Evolutionary conservation across 225 moss, liverwort and hornwort genomes (phyloP), one percentile per base, ranked within the genome.

Genomic region (Physcomitrium patens): DNA sequence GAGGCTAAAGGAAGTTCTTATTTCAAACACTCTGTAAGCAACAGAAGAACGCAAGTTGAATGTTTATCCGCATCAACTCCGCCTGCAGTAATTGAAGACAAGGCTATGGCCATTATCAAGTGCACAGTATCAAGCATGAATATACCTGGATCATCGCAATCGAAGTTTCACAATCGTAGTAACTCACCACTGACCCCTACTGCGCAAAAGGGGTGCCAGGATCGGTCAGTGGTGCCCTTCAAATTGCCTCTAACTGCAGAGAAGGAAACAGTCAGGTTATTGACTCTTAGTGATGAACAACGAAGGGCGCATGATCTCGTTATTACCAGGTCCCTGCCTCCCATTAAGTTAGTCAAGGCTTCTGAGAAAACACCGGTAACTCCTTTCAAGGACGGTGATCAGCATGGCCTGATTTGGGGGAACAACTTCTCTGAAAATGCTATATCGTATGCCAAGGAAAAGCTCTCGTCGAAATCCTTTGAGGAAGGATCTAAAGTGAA

Each of bases 391-490:
- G 74, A 76, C 71, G 68, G 67, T 73, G 62, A 74, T 65, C 83
- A 83, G 51, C 89, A 83, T 58, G 78, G 78, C 63, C 66, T 75
- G 26, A 78, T 45, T 28, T 75, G 71, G 20, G 65, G 71, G 23
- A 87, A 82, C 51, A 85, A 87, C 61, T 85, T 84, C 54, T 80
- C 79, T 55, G 82, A 87, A 61, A 87, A 85, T 72, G 84, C 87
- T 14, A 85, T 77, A 45, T 22, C 78, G 13, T 85, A 85, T 75
- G 87, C 81, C 11, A 79, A 80, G 66, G 68, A 69, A 57, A 83
- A 83, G 71, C 68, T 70, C 59, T 55, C 68, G 53, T 46, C 48
- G 49, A 63, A 80, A 60, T 82, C 78, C 43, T 68, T 74, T 11
- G 83, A 81, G 74, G 66, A 79, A 72, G 78, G 81, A 43, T 56